Evolutionary conservation across 2,329 filamentous ascomycete genomes (phyloP).

Genomic region (Paracoccidioides brasiliensis): DNA sequence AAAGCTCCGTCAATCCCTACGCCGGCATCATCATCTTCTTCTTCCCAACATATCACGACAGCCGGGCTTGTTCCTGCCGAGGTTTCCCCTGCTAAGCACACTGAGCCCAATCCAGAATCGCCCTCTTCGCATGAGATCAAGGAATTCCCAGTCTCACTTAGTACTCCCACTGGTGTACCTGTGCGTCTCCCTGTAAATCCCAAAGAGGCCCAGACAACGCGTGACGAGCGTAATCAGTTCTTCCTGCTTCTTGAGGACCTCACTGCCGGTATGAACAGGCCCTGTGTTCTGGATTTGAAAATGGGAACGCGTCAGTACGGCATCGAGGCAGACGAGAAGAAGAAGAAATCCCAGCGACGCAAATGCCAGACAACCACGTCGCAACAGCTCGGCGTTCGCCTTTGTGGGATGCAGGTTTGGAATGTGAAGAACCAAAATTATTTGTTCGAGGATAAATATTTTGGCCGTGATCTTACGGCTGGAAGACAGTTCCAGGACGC

Average conservation of each 20-base stretch:
- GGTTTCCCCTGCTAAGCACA: neutral
- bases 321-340: constrained; percentile 80
- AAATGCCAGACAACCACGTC: constrained; percentile 93
- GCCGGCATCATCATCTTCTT: neutral
- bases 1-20: constrained; percentile 15
- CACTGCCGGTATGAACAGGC: constrained; percentile 89
- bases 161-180: constrained; percentile 12
- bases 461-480: constrained; percentile 74
- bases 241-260: constrained; percentile 90
- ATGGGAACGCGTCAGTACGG: constrained; percentile 98
- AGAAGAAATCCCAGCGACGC: constrained; percentile 79
- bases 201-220: constrained; percentile 52
- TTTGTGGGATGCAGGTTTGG: constrained; percentile 96
- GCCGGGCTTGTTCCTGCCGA: neutral
- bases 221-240: constrained; percentile 61
- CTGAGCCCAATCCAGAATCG: constrained; percentile 3
- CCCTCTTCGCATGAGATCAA: constrained; percentile 3
- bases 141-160: constrained; percentile 9
- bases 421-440: constrained; percentile 72
- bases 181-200: constrained; percentile 51
- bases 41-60: neutral
- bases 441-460: constrained; percentile 97
- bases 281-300: constrained; percentile 93
- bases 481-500: constrained; percentile 82
- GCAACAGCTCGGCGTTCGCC: constrained; percentile 74